Evolutionary conservation across 305 asterid genomes (phyloP).

Genomic region (Rubia peregrina): DNA sequence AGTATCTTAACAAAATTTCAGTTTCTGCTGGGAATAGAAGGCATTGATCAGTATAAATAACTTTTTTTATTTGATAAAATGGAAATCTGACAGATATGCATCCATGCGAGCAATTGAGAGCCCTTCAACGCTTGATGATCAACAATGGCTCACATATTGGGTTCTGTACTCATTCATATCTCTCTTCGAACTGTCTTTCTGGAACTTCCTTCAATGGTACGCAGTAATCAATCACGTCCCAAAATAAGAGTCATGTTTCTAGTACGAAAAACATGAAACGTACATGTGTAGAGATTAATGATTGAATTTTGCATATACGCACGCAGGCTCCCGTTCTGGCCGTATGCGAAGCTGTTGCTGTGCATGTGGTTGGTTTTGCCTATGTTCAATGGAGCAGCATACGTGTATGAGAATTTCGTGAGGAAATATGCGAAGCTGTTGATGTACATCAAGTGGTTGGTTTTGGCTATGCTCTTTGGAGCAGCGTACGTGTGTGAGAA

Average conservation of each 20-base stretch:
- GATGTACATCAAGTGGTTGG: constrained; percentile 65
- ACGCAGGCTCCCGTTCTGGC: constrained; percentile 83
- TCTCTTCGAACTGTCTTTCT: constrained; percentile 67
- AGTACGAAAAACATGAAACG: not conserved
- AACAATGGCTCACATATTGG: constrained; percentile 96
- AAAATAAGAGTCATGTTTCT: not conserved
- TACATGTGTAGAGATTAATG: too few relatives aligned
- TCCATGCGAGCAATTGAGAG: constrained; percentile 85
- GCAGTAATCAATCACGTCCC: not conserved
- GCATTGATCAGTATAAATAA: not conserved
- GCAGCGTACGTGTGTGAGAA: constrained; percentile 61
- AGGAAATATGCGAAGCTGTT: constrained; percentile 67
- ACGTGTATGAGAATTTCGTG: constrained; percentile 55
- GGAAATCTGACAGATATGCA: constrained; percentile 44
- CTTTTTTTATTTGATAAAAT: not conserved
- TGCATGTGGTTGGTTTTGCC: constrained; percentile 67
- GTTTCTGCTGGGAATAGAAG: too few relatives aligned
- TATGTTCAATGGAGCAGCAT: constrained; percentile 41
- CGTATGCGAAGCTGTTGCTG: constrained; percentile 64
- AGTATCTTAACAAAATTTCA: constrained; percentile 24
- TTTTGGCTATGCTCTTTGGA: constrained; percentile 38
- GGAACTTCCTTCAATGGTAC: constrained; percentile 87
- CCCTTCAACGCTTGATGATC: constrained; percentile 87
- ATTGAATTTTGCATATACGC: not conserved
- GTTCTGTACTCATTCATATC: constrained; percentile 69